These are phyloP conservation scores for Chlorella sp. DNA, from an alignment of 139 green algal species.

Conservation along the genomic window DNA sequence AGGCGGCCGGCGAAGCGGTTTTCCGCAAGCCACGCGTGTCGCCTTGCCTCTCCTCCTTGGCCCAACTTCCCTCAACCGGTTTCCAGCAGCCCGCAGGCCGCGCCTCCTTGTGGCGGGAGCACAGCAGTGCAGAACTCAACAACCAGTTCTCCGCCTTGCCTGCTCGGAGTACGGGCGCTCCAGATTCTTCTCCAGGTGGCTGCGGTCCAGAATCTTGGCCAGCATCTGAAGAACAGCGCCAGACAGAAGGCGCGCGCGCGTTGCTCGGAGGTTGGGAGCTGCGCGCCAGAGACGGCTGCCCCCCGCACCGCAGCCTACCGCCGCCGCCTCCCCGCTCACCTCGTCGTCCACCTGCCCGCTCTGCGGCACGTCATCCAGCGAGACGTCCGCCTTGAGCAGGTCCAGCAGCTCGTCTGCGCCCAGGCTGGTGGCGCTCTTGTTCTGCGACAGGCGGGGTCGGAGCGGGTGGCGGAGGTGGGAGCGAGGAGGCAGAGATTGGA, in stretches of 20 bases:
- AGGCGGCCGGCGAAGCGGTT: slow-evolving; percentile 55
- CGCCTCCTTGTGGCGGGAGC: too few relatives aligned
- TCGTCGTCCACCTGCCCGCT: slow-evolving; percentile 66
- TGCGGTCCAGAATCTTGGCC: slow-evolving; percentile 71
- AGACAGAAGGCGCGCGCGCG: not conserved
- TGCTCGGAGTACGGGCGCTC: slow-evolving; percentile 58
- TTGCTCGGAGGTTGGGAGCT: not conserved
- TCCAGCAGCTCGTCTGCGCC: slow-evolving; percentile 77
- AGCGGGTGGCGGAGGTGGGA: too few relatives aligned
- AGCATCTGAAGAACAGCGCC: slow-evolving; percentile 48
- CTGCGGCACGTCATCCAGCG: slow-evolving; percentile 67
- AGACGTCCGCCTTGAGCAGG: slow-evolving; percentile 64
- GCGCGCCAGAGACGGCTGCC: not conserved
- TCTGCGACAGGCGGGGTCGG: too few relatives aligned
- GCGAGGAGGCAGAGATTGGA: too few relatives aligned
- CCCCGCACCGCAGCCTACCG: not conserved
- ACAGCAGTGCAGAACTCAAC: too few relatives aligned
- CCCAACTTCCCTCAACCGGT: too few relatives aligned
- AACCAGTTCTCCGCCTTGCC: too few relatives aligned
- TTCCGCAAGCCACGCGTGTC: too few relatives aligned
- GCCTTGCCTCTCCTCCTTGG: too few relatives aligned
- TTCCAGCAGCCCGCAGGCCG: too few relatives aligned
- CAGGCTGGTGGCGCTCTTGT: slow-evolving; percentile 39
- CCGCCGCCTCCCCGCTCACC: not conserved
- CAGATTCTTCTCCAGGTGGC: slow-evolving; percentile 47